Conservation (phyloP, 495 filamentous ascomycete species). For the Staphylotrichum longicolle region DNA sequence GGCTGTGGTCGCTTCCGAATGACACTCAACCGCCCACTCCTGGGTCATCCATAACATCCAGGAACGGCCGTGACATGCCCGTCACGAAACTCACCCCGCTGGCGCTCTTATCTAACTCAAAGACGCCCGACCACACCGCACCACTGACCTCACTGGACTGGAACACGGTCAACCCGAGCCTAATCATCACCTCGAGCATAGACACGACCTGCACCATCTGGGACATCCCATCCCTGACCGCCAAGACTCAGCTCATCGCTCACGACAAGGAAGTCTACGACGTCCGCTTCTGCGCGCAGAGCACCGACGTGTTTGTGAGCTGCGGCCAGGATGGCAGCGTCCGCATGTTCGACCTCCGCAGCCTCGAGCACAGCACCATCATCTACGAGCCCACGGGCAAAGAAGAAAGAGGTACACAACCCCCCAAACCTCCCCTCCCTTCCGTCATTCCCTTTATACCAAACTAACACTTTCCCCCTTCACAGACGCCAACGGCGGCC, state of each 20-base stretch:
- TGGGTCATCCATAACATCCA: conserved; percentile 73
- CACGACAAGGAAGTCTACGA: conserved; percentile 99
- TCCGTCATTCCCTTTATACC: conserved; percentile 12
- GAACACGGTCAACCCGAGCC: conserved; percentile 92
- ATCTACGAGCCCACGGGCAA: conserved; percentile 97
- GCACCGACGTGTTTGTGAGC: conserved; percentile 94
- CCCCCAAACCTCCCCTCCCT: background rate
- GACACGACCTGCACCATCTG: conserved; percentile 99
- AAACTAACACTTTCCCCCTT: conserved; percentile 10
- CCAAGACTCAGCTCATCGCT: conserved; percentile 97
- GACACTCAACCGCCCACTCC: conserved; percentile 49
- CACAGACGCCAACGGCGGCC: conserved; percentile 46
- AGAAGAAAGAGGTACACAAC: conserved; percentile 68
- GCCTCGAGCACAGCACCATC: conserved; percentile 96
- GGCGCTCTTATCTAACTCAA: conserved; percentile 92
- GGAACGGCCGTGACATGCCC: conserved; percentile 59
- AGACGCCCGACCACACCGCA: conserved; percentile 96
- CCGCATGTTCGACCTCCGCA: conserved; percentile 96
- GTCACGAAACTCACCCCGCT: conserved; percentile 88
- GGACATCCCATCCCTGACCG: conserved; percentile 97
- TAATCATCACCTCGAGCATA: conserved; percentile 98
- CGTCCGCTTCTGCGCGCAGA: conserved; percentile 94
- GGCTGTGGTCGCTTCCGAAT: conserved; percentile 84
- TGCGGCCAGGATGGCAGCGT: conserved; percentile 98
- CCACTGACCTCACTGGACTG: conserved; percentile 95